These are phyloP conservation scores for Guadua angustifolia DNA, from an alignment of 176 grass and related monocot species.

Conservation along the genomic window DNA sequence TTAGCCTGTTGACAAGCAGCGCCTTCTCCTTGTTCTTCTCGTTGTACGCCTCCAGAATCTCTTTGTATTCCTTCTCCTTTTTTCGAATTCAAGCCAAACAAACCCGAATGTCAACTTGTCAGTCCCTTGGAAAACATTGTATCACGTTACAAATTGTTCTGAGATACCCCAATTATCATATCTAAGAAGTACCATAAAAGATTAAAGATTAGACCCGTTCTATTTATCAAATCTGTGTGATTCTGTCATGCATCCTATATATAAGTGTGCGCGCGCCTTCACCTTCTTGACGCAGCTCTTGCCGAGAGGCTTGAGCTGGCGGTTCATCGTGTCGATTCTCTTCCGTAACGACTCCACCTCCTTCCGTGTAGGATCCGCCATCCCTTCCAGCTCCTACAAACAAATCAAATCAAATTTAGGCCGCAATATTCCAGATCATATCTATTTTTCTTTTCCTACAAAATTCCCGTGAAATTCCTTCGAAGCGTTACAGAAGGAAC, in stretches of 20 bases:
- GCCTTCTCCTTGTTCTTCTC: constrained; percentile 94
- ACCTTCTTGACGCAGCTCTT: constrained; percentile 92
- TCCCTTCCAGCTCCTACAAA: constrained; percentile 80
- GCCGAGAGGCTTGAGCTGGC: constrained; percentile 84
- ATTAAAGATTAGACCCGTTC: not conserved
- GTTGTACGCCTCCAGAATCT: constrained; percentile 82
- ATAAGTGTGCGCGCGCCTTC: not conserved
- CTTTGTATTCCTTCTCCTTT: constrained; percentile 92
- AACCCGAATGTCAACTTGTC: not conserved
- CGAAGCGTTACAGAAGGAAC: not conserved
- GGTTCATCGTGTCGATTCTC: constrained; percentile 77
- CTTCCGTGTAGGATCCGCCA: constrained; percentile 87
- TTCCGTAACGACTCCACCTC: constrained; percentile 78
- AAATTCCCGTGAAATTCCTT: not conserved
- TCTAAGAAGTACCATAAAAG: not conserved
- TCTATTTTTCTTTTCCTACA: not conserved
- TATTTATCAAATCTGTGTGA: not conserved
- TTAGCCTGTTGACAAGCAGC: constrained; percentile 77
- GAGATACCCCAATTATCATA: not conserved
- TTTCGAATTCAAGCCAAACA: not conserved
- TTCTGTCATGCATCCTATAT: not conserved
- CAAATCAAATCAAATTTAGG: not conserved
- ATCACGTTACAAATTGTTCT: not conserved
- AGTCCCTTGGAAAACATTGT: not conserved
- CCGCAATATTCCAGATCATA: not conserved